phyloP scores from a whole-genome alignment of 2,329 filamentous ascomycete genomes.

The Rugonectria rugulosa region DNA sequence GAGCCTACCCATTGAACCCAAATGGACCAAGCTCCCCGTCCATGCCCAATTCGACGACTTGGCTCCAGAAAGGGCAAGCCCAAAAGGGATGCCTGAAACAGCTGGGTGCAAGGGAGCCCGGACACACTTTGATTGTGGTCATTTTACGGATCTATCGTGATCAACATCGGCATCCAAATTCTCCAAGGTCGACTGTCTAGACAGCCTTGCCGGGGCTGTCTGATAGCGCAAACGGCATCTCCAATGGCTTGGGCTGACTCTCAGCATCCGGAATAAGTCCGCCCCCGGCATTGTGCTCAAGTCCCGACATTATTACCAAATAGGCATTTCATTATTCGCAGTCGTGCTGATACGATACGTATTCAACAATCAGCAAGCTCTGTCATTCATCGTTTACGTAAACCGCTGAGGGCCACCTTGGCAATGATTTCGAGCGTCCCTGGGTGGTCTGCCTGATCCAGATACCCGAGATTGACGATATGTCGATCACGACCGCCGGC shows the following conservation, averaged over 20 bases:
- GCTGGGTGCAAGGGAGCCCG: constrained; percentile 28
- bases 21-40: constrained; percentile 23
- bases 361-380: constrained; percentile 1
- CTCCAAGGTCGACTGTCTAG: constrained; percentile 3
- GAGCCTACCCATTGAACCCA: constrained; percentile 11
- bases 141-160: constrained; percentile 19
- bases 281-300: no score
- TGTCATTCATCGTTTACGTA: constrained; percentile 22
- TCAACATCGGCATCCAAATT: constrained; percentile 18
- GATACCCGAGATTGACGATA: constrained; percentile 42
- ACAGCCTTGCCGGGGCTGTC: constrained; percentile 19
- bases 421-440: constrained; percentile 14
- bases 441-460: constrained; percentile 27
- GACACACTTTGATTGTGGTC: constrained; percentile 32
- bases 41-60: constrained; percentile 28
- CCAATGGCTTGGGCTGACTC: background rate
- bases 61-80: constrained; percentile 19
- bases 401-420: constrained; percentile 3
- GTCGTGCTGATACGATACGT: background rate
- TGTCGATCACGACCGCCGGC: constrained; percentile 37
- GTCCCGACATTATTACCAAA: no score
- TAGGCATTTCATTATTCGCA: background rate
- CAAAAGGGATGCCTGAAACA: constrained; percentile 38
- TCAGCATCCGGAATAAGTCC: background rate
- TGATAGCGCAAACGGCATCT: background rate